Percentiles rank a stretch among this genome's conserved stretches.
Conservation (phyloP, 768 basidiomycete genomes). For the Mycena polygramma region DNA sequence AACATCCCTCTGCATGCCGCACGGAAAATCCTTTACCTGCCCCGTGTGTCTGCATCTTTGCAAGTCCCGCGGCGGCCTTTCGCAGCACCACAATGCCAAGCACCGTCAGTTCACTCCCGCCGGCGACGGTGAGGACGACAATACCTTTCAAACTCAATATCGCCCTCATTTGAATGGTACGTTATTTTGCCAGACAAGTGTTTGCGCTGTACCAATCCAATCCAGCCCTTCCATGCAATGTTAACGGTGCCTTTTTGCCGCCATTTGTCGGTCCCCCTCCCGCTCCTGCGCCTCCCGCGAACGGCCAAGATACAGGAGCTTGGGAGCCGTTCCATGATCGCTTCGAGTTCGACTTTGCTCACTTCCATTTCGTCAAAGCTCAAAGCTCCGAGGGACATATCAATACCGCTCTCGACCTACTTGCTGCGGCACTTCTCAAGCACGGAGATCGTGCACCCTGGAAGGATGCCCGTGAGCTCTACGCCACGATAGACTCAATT, state of each 20-base stretch:
- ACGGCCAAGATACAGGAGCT: not conserved
- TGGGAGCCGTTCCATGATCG: not conserved
- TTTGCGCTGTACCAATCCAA: not conserved
- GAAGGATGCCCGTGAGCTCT: slow-evolving; percentile 1
- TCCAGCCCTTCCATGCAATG: slow-evolving; percentile 7
- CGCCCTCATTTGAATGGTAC: not conserved
- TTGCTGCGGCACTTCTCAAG: not conserved
- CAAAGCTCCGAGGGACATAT: not conserved
- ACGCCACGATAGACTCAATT: slow-evolving; percentile 21
- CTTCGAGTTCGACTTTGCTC: not conserved
- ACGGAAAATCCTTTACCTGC: not conserved
- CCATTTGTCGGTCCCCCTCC: not conserved
- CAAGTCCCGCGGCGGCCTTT: not conserved
- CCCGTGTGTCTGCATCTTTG: not conserved
- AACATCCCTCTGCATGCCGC: no score
- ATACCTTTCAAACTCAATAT: not conserved
- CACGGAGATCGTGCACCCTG: not conserved
- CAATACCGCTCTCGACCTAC: slow-evolving; percentile 2
- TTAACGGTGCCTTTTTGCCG: not conserved
- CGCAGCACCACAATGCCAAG: not conserved
- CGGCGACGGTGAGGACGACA: not conserved
- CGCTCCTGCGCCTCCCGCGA: not conserved
- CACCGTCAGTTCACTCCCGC: slow-evolving; percentile 9
- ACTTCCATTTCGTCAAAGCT: not conserved
- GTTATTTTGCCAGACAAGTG: not conserved